These are phyloP conservation scores for Diplotaxis tenuifolia DNA, from an alignment of 345 rosid genomes.

Conservation along the genomic window DNA sequence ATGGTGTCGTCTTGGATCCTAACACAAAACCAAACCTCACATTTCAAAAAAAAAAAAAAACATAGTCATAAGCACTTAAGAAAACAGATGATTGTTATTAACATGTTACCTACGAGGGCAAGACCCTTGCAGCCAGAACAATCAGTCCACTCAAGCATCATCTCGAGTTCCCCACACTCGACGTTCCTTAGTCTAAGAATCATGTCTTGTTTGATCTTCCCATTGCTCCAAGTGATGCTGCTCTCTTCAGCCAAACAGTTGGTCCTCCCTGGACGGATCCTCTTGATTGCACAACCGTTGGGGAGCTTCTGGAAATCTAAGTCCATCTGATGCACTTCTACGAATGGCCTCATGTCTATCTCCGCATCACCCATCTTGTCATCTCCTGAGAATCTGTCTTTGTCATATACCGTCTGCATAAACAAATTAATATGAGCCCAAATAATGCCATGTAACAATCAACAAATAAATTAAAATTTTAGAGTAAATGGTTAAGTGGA, in stretches of 20 bases:
- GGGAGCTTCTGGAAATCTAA: conserved; percentile 50
- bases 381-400: conserved; percentile 68
- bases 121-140: conserved; percentile 48
- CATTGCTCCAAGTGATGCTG: conserved; percentile 46
- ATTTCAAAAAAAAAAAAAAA: neutral
- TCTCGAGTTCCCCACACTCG: conserved; percentile 61
- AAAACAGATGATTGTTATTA: neutral
- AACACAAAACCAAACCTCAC: neutral
- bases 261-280: conserved; percentile 47
- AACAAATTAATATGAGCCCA: conserved; percentile 15
- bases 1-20: conserved; percentile 41
- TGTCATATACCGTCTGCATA: conserved; percentile 70
- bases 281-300: conserved; percentile 55
- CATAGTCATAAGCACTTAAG: neutral
- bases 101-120: conserved; percentile 38
- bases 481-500: neutral
- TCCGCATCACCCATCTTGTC: conserved; percentile 40
- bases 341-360: conserved; percentile 41
- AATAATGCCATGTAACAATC: neutral
- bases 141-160: conserved; percentile 69
- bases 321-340: conserved; percentile 54
- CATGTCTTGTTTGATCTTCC: conserved; percentile 62
- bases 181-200: conserved; percentile 58
- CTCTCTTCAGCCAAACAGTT: conserved; percentile 71
- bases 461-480: neutral